These are phyloP conservation scores for Talaromyces albobiverticillius DNA, from an alignment of 2,329 filamentous ascomycete species.

Conservation along the genomic window DNA sequence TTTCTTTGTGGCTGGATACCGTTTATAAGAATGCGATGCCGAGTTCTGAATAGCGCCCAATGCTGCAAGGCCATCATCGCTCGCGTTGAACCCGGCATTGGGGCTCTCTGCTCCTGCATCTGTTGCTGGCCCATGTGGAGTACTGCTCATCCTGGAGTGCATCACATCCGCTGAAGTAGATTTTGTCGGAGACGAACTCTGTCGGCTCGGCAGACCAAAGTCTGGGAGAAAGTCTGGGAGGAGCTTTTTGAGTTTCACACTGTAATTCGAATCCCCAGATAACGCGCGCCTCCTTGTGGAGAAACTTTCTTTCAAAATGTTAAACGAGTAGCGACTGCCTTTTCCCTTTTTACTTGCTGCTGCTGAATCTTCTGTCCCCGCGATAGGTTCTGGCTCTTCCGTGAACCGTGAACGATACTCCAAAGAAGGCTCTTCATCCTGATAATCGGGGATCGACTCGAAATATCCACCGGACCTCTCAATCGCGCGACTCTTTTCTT, in stretches of 20 bases:
- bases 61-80: slow-evolving; percentile 33
- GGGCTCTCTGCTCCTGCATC: background rate
- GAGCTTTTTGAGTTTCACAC: slow-evolving; percentile 31
- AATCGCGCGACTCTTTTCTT: slow-evolving; percentile 58
- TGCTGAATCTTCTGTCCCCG: background rate
- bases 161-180: slow-evolving; percentile 18
- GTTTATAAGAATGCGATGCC: slow-evolving; percentile 30
- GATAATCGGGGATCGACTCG: slow-evolving; percentile 29
- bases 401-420: slow-evolving; percentile 30
- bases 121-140: slow-evolving; percentile 9
- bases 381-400: slow-evolving; percentile 32
- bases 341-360: slow-evolving; percentile 10
- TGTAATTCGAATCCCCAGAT: slow-evolving; percentile 31
- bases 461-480: slow-evolving; percentile 52
- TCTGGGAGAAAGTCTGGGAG: slow-evolving; percentile 35
- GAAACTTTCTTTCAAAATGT: slow-evolving; percentile 17
- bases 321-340: background rate
- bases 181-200: slow-evolving; percentile 27
- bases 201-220: slow-evolving; percentile 28
- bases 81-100: slow-evolving; percentile 8
- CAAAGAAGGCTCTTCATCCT: slow-evolving; percentile 21
- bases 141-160: slow-evolving; percentile 8
- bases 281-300: slow-evolving; percentile 32
- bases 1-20: slow-evolving; percentile 24
- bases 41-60: slow-evolving; percentile 27